Base-by-base conservation (phyloP, 2,329 filamentous ascomycete genomes). In the Trichoderma sp. region DNA sequence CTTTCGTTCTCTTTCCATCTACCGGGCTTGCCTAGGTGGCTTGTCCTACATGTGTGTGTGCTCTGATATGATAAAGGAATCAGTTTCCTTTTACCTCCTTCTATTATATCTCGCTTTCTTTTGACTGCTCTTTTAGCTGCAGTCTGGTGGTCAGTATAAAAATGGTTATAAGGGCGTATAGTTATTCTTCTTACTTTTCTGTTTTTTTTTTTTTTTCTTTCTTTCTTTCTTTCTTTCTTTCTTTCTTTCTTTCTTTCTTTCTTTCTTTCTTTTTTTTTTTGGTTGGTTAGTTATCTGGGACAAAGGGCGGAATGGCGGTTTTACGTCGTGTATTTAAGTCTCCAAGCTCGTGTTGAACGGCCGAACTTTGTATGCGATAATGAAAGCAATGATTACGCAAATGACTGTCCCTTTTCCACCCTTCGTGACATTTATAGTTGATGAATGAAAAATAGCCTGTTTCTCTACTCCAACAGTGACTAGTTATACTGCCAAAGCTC, bases 321-420 rank as follows among this genome's bases (percentile, higher is more conserved):
- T 54, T 67, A 56, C 39, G 49, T 69, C 52, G 64, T 69, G 56
- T 56, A 66, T 67, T 34, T 67, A 60, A 59, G 32, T 49, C 52
- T 61, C 18, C 32, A 30, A 55, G 68, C 43, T 66, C 52, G 68
- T 69, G 28, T 61, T 66, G 58, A 37, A 60, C 60, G 56, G 54
- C 46, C 34, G 49, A 51, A 56, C 56, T 61, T 58, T 34, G 55
- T 60, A 69, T 68, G 63, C 32, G 56, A 67, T 69, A 67, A 69
- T 69, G 68, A 69, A 59, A 69, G 34, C 32, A 67, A 69, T 58
- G 68, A 69, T 68, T n/a, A 55, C 55, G 46, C 51, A 51, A 26
- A 24, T 49, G 28, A 65, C 14, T 49, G 10, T 28, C 37, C 39
- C 7, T 18, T 28, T 32, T 37, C 7, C 8, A 34, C 39, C 8